Conservation (phyloP, 2,329 filamentous ascomycete species). For the Sarocladiaceae sp. region DNA sequence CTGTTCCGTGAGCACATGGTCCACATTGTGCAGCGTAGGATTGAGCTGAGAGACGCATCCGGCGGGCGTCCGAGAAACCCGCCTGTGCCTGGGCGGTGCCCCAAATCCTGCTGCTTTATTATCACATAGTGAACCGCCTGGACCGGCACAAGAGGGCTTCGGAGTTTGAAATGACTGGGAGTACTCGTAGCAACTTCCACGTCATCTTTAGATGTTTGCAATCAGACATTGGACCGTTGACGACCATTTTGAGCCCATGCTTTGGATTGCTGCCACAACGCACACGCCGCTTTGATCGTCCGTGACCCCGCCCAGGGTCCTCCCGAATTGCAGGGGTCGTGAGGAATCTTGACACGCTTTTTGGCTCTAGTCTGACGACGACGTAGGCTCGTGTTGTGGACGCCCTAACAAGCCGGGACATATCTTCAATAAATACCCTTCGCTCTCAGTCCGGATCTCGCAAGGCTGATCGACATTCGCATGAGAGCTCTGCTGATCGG, state of each 20-base stretch:
- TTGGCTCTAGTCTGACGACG: neutral
- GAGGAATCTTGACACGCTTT: neutral
- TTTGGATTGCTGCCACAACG: too few species aligned
- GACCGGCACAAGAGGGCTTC: too few species aligned
- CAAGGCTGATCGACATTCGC: neutral
- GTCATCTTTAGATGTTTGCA: neutral
- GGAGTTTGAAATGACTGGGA: neutral
- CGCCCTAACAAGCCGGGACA: neutral
- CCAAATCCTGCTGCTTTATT: too few species aligned
- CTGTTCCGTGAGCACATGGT: neutral
- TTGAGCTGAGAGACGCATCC: neutral
- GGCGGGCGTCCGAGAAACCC: too few species aligned
- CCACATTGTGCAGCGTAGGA: neutral
- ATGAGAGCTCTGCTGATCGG: neutral
- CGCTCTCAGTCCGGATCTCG: neutral
- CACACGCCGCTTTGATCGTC: conserved; percentile 3
- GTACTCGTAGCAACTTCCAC: neutral
- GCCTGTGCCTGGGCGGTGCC: too few species aligned
- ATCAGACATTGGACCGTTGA: neutral
- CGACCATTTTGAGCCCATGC: too few species aligned
- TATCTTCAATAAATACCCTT: neutral
- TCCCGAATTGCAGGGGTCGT: neutral
- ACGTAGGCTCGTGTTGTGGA: neutral
- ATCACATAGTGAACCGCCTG: too few species aligned
- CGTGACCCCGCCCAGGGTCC: conserved; percentile 3